Conservation (phyloP, 1,284 basidiomycete species). For the Blastosporella zonata region DNA sequence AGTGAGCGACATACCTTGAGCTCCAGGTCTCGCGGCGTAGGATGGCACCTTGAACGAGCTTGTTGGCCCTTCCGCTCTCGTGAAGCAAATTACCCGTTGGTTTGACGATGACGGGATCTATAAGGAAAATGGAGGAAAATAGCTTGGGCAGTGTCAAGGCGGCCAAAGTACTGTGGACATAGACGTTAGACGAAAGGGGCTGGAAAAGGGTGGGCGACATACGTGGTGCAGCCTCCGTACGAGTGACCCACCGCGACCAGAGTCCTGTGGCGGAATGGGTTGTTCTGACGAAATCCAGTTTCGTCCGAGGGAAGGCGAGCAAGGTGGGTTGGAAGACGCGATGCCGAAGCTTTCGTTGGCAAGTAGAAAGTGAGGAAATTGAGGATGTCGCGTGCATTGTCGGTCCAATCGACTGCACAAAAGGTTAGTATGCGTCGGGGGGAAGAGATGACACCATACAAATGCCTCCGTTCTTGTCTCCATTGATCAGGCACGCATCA, state of each 20-base stretch:
- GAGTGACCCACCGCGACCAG: conserved; percentile 80
- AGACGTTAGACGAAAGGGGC: conserved; percentile 1
- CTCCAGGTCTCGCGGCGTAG: conserved; percentile 63
- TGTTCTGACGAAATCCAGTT: conserved; percentile 35
- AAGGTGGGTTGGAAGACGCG: conserved; percentile 48
- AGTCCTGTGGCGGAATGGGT: conserved; percentile 46
- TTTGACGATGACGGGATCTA: conserved; percentile 74
- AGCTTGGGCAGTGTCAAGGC: conserved; percentile 62
- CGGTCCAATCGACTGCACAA: conserved; percentile 65
- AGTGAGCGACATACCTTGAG: conserved; percentile 42
- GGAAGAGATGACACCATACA: conserved; percentile 36
- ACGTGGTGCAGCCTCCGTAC: conserved; percentile 74
- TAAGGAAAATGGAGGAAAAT: conserved; percentile 70
- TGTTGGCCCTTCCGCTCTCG: conserved; percentile 15
- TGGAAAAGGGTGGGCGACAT: conserved; percentile 36
- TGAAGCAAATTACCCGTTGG: conserved; percentile 15
- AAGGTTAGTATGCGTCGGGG: neutral
- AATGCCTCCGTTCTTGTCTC: conserved; percentile 45
- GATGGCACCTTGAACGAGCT: conserved; percentile 48
- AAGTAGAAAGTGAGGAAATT: conserved; percentile 66
- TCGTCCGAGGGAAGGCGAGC: conserved; percentile 41
- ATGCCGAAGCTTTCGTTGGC: conserved; percentile 35
- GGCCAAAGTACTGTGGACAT: conserved; percentile 46
- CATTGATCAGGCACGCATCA: conserved; percentile 69
- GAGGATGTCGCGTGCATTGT: conserved; percentile 70